Evolutionary conservation across 23 red algal genomes (phyloP).

Genomic region (Agarophyton chilense): DNA sequence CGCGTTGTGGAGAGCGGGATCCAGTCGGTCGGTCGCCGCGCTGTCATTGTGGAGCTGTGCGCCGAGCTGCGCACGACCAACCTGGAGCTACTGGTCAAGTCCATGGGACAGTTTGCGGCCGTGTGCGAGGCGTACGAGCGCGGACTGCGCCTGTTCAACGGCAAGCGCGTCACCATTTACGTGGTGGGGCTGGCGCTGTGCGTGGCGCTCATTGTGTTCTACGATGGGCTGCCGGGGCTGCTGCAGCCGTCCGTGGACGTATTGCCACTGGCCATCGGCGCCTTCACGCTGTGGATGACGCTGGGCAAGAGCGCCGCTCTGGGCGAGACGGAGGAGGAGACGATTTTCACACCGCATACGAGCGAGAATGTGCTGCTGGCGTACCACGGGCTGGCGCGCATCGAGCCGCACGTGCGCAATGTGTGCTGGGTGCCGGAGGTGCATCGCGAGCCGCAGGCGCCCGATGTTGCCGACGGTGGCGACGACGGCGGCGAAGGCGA

Average conservation of each 20-base stretch:
- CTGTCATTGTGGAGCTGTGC: conserved; percentile 16
- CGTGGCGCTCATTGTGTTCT: conserved; percentile 17
- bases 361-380: conserved; percentile 51
- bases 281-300: conserved; percentile 65
- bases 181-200: conserved; percentile 26
- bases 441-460: not conserved
- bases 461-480: too few species aligned
- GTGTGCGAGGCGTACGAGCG: conserved; percentile 53
- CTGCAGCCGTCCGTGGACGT: conserved; percentile 29
- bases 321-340: conserved; percentile 54
- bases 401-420: conserved; percentile 31
- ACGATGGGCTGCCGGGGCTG: conserved; percentile 20
- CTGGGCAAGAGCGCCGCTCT: conserved; percentile 60
- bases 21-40: not conserved
- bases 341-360: not conserved
- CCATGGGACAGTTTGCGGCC: conserved; percentile 49
- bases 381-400: conserved; percentile 46
- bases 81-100: conserved; percentile 30
- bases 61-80: not conserved
- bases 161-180: conserved; percentile 53
- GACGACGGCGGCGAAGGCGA: too few species aligned
- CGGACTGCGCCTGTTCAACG: conserved; percentile 46
- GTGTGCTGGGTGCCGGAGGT: conserved; percentile 58
- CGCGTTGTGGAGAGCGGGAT: not conserved
- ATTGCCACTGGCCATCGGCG: conserved; percentile 43